Base-by-base conservation (phyloP, 2,329 filamentous ascomycete genomes). In the Bipolaris gigantea region DNA sequence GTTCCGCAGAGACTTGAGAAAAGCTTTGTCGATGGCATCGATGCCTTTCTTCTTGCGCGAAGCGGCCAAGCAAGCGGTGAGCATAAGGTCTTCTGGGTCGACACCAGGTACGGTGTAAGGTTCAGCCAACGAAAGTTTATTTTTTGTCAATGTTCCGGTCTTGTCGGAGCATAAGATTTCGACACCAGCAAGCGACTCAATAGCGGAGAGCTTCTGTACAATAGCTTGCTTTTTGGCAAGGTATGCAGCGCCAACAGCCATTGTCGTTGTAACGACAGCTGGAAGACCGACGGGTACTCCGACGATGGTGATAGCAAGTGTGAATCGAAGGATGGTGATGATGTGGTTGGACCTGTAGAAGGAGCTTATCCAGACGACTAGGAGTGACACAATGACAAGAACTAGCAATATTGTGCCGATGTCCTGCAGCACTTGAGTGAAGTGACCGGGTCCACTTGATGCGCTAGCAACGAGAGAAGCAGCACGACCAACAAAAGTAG, bases 1-100 rank as follows among this genome's bases (percentile, higher is more conserved):
- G 79, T 82, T 87, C 73, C 85, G 85, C 60, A 96, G 85, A 19
- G 89, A 84, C 81, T 94, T 95, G 65, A 96, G 83, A 82, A 96
- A 96, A 73, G 90, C 91, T 83, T 93, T 94, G 83, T 96, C 92
- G 66, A 96, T 96, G 64, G 92, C 89, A 73, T 96, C 91, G 61
- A 96, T 92, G 81, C 90, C 91, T 83, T 95, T 95, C 84, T 92
- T 93, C 85, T 94, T 96, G 80, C 90, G 89, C 64, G 89, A 93
- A 60, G 91, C 90, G 70, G 91, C 91, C 70, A 96, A 80, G 76
- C 91, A 95, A 69, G 91, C 91, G 79, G 90, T 94, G 62, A 95
- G 83, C 90, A 96, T 95, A 60, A 96, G 87, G 69, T 95, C 90
- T 76, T 94, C 89, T 33, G 88, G 84, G 64, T 92, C 89, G 56